Base-by-base conservation (phyloP, 1,284 basidiomycete species). In the Omphalotus olearius region DNA sequence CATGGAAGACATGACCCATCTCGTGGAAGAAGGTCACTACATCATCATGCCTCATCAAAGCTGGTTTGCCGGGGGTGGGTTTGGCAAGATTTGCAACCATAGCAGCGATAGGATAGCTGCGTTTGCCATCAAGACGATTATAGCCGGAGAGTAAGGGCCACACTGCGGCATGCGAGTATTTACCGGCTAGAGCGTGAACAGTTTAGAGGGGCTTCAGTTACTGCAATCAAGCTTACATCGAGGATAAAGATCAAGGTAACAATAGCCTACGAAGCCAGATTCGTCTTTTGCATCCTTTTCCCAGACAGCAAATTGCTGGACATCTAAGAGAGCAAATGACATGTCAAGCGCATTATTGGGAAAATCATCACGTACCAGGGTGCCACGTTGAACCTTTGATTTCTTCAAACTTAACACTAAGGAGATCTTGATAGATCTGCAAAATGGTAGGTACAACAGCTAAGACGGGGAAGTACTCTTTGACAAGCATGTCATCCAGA, bases 41-140 rank as follows among this genome's bases (percentile, higher is more conserved):
- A 56, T 90, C 87, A 57, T 85, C 82, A 58, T 92, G 90, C 35
- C 81, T 74, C 88, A 94, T 88, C 23, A 93, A 71, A 11, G 91
- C 91, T 1, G 90, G 89, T 55, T 85, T 83, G 1, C 84, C 82
- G 0, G 84, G 80, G 0, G 88, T 90, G 2, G 87, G 77, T 64
- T 93, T 93, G 2, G 91, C 87, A 2, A 93, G 76, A 66, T 93
- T 93, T 23, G 91, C 91, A 6, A 93, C 91, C 91, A 93, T 92
- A 7, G 85, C 85, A 1, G 82, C 66, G 45, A 88, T 64, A 1
- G 89, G 90, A 66, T 90, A 92, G 63, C 76, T 76, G 42, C 87
- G 79, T 44, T 73, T 73, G 35, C 82, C 83, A 51, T 79, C 70
- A 0, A 75, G 56, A 14, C 67, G 70, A 35, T 71, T 71, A 59